Percentiles rank a stretch among this genome's conserved stretches.
Conservation (phyloP, 1,284 basidiomycete species). For the Spongispora temasekensis region DNA sequence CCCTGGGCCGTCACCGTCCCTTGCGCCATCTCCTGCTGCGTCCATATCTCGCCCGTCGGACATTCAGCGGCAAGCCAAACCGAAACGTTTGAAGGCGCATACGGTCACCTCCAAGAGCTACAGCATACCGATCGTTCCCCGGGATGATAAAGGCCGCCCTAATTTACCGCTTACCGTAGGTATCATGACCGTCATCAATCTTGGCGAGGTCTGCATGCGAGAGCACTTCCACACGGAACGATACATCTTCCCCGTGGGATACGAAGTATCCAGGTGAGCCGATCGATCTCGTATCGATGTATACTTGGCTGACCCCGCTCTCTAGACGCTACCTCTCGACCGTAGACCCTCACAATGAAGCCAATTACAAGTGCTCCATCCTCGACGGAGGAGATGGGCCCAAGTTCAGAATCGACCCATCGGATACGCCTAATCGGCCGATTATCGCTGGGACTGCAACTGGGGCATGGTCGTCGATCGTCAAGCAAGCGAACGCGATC, state of each 20-base stretch:
- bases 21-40: constrained; percentile 20
- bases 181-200: constrained; percentile 74
- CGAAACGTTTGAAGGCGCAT: constrained; percentile 76
- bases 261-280: constrained; percentile 72
- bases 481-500: constrained; percentile 75
- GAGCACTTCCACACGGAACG: constrained; percentile 83
- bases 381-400: constrained; percentile 79
- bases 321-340: constrained; percentile 75
- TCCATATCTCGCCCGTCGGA: constrained; percentile 40
- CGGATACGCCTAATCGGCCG: constrained; percentile 63
- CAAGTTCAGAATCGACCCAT: constrained; percentile 76
- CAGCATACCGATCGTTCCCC: constrained; percentile 72
- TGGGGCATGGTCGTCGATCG: constrained; percentile 79
- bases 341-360: constrained; percentile 60
- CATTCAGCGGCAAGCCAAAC: constrained; percentile 53
- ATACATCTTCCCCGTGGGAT: constrained; percentile 83
- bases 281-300: constrained; percentile 2
- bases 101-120: constrained; percentile 73
- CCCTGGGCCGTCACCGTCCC: constrained; percentile 23
- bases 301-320: constrained; percentile 11
- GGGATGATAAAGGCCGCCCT: constrained; percentile 66
- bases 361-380: constrained; percentile 79
- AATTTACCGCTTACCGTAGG: constrained; percentile 75
- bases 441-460: constrained; percentile 82
- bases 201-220: constrained; percentile 74